Base-by-base conservation (phyloP, 441 rosid species). In the Syzygium syzygioides region DNA sequence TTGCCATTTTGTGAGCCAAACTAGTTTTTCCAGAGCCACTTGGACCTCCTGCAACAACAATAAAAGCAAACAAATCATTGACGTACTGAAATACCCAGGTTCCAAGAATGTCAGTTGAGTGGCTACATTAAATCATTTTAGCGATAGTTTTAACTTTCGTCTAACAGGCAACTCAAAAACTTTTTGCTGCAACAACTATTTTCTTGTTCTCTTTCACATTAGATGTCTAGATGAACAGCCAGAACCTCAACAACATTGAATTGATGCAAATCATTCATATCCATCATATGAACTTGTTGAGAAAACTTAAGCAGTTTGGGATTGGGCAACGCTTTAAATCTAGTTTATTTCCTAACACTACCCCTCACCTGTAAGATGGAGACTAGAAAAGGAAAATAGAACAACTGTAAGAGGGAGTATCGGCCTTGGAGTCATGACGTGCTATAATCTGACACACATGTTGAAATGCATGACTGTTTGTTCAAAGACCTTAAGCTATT, bases 11-110 rank as follows among this genome's bases (percentile, higher is more conserved):
- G 93, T 95, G 99, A 87, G 99, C 99, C 96, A 98, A 89, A 94
- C 99, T 98, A 89, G 99, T 97, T 94, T 98, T 98, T 86, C 99
- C 99, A 83, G 99, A 97, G 91, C 99, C 99, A 94, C 99, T 98
- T 56, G 99, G 99, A 91, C 99, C 99, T 91, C 99, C 99, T 98
- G 94, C 92, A 92, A 92, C 88, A 87, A 87, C 71, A 91, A 87
- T 55, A 91, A 41, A 62, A 85, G 62, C 50, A 85, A 12, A 55
- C 59, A 85, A 85, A 50, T 55, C 87, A 34, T 54, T 12, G 48
- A 86, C 59, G 1, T 37, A 86, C 85, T 10, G 55, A 66, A 28
- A 37, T 60, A 88, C 86, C 60, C 88, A 64, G 66, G 76, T 55
- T 86, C 66, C 85, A 55, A 90, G 55, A 54, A 57, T 48, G 52